Percentiles rank a stretch among this genome's conserved stretches.
These are phyloP conservation scores for Geosmithia morbida DNA, from an alignment of 2,329 filamentous ascomycete genomes.

Conservation along the genomic window DNA sequence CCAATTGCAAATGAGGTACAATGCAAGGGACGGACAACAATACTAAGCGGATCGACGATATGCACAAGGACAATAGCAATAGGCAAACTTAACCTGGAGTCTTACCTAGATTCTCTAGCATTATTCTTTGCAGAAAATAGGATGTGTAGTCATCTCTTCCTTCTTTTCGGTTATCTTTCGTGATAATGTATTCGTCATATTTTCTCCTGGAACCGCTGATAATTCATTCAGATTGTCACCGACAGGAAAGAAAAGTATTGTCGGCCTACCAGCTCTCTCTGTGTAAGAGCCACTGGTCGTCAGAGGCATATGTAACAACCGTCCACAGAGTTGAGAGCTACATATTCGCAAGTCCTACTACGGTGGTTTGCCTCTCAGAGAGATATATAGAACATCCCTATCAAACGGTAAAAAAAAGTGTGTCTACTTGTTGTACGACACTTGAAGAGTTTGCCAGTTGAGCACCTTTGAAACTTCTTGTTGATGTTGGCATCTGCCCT, in stretches of 20 bases:
- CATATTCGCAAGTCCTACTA: neutral
- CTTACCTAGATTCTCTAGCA: neutral
- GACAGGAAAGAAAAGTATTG: neutral
- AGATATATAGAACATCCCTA: neutral
- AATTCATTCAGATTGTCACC: neutral
- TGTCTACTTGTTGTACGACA: too few relatives aligned
- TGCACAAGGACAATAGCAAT: constrained; percentile 3
- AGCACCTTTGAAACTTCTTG: too few relatives aligned
- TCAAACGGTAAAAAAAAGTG: neutral
- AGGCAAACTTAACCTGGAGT: neutral
- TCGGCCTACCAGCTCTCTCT: neutral
- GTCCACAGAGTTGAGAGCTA: neutral
- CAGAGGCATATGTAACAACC: neutral
- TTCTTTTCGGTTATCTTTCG: neutral
- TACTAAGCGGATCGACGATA: constrained; percentile 2
- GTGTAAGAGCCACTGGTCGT: neutral
- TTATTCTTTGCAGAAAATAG: constrained; percentile 1
- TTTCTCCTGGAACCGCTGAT: neutral
- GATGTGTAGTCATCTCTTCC: neutral
- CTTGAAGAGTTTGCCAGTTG: too few relatives aligned
- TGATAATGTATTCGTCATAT: neutral
- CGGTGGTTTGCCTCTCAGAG: neutral
- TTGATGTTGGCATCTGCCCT: too few relatives aligned
- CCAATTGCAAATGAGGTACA: neutral
- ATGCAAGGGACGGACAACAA: neutral